A percentile compares a stretch with the other conserved stretches of the same genome.
These are phyloP conservation scores for Schoenoplectus triqueter DNA, from an alignment of 202 grass and related monocot genomes.

Conservation along the genomic window DNA sequence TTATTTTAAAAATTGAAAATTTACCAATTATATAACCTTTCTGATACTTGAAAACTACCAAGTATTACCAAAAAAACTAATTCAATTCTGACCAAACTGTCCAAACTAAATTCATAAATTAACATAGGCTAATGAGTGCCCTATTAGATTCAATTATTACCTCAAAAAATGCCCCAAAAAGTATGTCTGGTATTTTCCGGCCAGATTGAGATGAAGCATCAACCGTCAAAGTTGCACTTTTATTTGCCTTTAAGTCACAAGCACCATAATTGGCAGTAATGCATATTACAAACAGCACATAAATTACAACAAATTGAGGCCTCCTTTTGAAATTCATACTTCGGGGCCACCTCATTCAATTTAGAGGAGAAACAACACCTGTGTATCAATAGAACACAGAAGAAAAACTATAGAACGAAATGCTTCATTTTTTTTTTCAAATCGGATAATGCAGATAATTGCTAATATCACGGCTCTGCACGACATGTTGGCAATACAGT, in stretches of 20 bases:
- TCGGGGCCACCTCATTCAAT: constrained; percentile 10
- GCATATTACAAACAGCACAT: constrained; percentile 47
- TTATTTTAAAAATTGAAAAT: constrained; percentile 1
- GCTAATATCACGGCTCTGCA: background rate
- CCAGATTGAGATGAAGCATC: constrained; percentile 52
- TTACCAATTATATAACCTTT: background rate
- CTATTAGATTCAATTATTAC: constrained; percentile 41
- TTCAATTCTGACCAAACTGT: background rate
- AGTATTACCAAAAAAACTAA: background rate
- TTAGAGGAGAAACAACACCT: background rate
- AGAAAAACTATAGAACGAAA: too few species aligned
- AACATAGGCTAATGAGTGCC: background rate
- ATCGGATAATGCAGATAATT: constrained; percentile 22
- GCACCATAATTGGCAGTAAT: constrained; percentile 40
- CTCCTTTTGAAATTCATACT: constrained; percentile 47
- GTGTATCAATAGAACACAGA: background rate
- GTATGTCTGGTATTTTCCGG: constrained; percentile 68
- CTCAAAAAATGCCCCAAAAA: constrained; percentile 99
- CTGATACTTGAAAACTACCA: background rate
- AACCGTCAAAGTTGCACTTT: constrained; percentile 52
- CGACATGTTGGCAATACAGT: constrained; percentile 3
- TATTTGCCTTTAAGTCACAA: constrained; percentile 38
- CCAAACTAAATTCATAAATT: constrained; percentile 7
- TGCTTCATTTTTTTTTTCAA: background rate
- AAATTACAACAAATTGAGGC: constrained; percentile 25